Evolutionary conservation across 1,139 yeast genomes (phyloP).

Genomic region (Diutina pseudorugosa): DNA sequence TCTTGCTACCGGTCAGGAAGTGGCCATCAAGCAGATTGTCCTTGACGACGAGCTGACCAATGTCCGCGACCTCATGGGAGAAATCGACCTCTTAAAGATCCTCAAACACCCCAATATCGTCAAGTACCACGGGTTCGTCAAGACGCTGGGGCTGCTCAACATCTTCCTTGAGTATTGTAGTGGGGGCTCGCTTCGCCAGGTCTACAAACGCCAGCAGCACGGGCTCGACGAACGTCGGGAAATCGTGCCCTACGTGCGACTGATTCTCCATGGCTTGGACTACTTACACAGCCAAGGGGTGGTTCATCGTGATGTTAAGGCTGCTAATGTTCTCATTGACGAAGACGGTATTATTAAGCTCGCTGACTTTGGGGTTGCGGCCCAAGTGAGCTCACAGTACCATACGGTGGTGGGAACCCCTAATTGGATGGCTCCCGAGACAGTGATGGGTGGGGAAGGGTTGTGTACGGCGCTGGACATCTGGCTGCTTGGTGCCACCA

Average conservation of each 20-base stretch:
- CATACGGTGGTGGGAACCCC: constrained; percentile 55
- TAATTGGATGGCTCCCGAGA: constrained; percentile 85
- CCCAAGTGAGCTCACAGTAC: constrained; percentile 33
- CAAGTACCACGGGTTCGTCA: constrained; percentile 79
- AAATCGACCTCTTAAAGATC: constrained; percentile 71
- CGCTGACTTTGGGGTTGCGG: constrained; percentile 76
- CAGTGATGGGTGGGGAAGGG: constrained; percentile 65
- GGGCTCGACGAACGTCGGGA: constrained; percentile 48
- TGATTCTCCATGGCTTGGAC: constrained; percentile 44
- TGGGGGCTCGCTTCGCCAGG: constrained; percentile 70
- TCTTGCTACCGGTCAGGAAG: constrained; percentile 49
- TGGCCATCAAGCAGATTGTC: constrained; percentile 77
- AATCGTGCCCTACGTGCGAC: constrained; percentile 41
- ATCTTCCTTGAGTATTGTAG: constrained; percentile 70
- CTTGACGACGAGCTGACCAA: constrained; percentile 45
- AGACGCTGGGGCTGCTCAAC: constrained; percentile 42
- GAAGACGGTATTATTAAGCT: constrained; percentile 50
- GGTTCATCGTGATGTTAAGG: constrained; percentile 69
- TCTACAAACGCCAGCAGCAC: constrained; percentile 41
- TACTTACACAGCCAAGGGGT: constrained; percentile 64
- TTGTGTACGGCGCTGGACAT: constrained; percentile 80
- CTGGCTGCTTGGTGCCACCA: constrained; percentile 94
- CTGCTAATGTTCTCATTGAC: constrained; percentile 60
- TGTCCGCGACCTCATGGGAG: constrained; percentile 54
- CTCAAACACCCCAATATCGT: constrained; percentile 80